Conservation (phyloP, 2,329 filamentous ascomycete species). For the Apiospora rasikravindrae region DNA sequence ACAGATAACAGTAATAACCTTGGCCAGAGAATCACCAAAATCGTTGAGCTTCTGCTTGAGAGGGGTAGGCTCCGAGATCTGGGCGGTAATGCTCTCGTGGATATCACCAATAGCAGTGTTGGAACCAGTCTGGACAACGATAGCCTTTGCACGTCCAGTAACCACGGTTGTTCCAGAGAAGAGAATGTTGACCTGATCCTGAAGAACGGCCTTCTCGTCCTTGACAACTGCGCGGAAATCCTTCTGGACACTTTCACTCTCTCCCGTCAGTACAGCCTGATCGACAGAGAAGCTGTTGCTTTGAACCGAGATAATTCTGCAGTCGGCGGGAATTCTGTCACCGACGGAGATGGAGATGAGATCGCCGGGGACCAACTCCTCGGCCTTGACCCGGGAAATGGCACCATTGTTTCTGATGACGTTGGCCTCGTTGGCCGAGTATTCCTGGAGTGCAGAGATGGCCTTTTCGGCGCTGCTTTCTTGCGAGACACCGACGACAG, state of each 20-base stretch:
- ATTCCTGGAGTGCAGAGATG: constrained; percentile 97
- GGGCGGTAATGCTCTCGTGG: constrained; percentile 96
- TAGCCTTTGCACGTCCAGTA: constrained; percentile 86
- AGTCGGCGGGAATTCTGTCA: constrained; percentile 93
- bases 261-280: constrained; percentile 95
- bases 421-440: constrained; percentile 97
- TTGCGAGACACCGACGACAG: constrained; percentile 96
- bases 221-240: constrained; percentile 69
- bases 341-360: constrained; percentile 87
- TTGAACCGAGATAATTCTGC: constrained; percentile 84
- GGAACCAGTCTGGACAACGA: constrained; percentile 88
- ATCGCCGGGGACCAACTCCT: constrained; percentile 94
- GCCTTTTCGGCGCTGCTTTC: constrained; percentile 99
- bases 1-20: constrained; percentile 98
- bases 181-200: constrained; percentile 97
- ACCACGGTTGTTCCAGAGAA: constrained; percentile 99
- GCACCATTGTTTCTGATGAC: constrained; percentile 82
- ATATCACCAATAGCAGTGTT: constrained; percentile 98
- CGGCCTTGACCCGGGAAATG: constrained; percentile 86
- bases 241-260: constrained; percentile 96
- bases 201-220: constrained; percentile 88
- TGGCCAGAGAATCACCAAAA: constrained; percentile 93
- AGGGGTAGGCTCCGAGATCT: constrained; percentile 96
- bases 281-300: constrained; percentile 98
- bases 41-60: constrained; percentile 99